These are phyloP conservation scores for Agrocybe pediades DNA, from an alignment of 768 basidiomycete species.

Conservation along the genomic window DNA sequence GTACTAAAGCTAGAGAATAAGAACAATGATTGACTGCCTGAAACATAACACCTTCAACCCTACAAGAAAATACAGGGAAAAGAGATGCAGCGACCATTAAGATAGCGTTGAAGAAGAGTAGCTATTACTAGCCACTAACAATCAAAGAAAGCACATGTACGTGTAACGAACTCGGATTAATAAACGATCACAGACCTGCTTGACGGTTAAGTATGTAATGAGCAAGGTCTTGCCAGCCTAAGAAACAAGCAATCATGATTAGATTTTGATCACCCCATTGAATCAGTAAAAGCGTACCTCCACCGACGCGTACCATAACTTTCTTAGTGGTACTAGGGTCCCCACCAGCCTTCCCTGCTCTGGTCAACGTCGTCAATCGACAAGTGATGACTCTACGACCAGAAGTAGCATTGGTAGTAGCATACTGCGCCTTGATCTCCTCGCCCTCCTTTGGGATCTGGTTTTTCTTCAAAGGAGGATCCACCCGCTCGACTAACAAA, in stretches of 20 bases:
- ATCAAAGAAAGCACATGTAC: neutral
- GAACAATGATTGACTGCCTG: constrained; percentile 3
- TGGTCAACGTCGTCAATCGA: constrained; percentile 75
- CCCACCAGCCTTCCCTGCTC: constrained; percentile 51
- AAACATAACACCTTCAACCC: neutral
- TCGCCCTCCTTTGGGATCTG: constrained; percentile 67
- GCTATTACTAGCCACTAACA: too few species aligned
- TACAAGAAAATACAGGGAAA: neutral
- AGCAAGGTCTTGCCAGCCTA: constrained; percentile 82
- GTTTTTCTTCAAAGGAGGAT: constrained; percentile 64
- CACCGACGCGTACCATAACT: constrained; percentile 90
- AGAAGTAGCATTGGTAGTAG: constrained; percentile 73
- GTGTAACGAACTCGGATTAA: neutral
- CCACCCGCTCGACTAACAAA: constrained; percentile 76
- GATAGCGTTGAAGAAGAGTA: neutral
- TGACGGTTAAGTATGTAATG: constrained; percentile 79
- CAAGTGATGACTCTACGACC: constrained; percentile 78
- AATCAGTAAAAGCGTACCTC: constrained; percentile 52
- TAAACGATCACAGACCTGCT: constrained; percentile 48
- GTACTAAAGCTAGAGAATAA: too few species aligned
- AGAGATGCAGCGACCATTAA: neutral
- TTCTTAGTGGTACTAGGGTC: constrained; percentile 66
- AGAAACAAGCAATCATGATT: constrained; percentile 3
- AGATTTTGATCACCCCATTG: neutral
- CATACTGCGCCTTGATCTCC: constrained; percentile 84